A percentile compares a stretch with the other conserved stretches of the same genome.
Conservation (phyloP, 1,139 yeast species). For the Sugiyamaella xylanicola region DNA sequence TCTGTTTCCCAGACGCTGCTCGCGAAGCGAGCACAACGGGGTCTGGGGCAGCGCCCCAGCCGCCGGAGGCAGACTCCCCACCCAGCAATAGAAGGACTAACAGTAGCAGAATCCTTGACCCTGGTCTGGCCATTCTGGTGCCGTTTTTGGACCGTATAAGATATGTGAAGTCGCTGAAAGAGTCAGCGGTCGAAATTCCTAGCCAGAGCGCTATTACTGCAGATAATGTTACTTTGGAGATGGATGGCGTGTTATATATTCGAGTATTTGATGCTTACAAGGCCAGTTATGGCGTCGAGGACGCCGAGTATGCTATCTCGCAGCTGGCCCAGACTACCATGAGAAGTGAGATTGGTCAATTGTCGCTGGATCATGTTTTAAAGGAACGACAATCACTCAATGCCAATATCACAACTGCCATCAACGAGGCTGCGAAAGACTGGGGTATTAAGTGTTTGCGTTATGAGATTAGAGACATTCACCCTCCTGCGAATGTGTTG, state of each 20-base stretch:
- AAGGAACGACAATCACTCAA: conserved; percentile 75
- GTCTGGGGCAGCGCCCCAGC: too few species aligned
- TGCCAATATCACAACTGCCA: conserved; percentile 70
- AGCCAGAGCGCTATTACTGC: conserved; percentile 83
- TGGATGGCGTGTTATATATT: conserved; percentile 81
- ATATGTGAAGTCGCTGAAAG: conserved; percentile 81
- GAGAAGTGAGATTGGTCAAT: conserved; percentile 85
- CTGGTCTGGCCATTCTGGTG: conserved; percentile 73
- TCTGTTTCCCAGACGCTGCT: not conserved
- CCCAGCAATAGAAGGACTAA: not conserved
- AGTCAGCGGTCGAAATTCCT: conserved; percentile 81
- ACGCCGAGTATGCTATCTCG: conserved; percentile 80
- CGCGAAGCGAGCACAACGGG: too few species aligned
- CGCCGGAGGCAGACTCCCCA: too few species aligned
- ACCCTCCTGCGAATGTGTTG: conserved; percentile 83
- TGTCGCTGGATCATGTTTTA: conserved; percentile 75
- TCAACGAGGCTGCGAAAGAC: conserved; percentile 80
- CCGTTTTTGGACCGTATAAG: conserved; percentile 76
- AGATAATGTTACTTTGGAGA: conserved; percentile 80
- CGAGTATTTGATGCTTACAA: conserved; percentile 79
- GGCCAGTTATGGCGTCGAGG: conserved; percentile 88
- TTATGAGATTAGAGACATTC: conserved; percentile 85
- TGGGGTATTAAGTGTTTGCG: conserved; percentile 89
- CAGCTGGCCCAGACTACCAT: conserved; percentile 90
- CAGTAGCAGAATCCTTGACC: conserved; percentile 56